Base-by-base conservation (phyloP, 176 grass and related monocot species). In the Aechmea fasciata region DNA sequence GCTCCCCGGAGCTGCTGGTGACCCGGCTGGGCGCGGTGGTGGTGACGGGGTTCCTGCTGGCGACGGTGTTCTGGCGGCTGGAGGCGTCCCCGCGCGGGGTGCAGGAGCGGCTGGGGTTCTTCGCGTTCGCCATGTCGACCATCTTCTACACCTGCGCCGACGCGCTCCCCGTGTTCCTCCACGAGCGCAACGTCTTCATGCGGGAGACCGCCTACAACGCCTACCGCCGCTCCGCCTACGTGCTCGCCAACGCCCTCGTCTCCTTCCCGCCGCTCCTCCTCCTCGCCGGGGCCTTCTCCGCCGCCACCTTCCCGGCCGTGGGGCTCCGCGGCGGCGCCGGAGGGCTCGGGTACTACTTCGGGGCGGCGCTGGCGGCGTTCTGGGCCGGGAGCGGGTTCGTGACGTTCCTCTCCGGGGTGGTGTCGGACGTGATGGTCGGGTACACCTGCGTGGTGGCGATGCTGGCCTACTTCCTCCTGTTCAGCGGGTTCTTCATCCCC, bases 111-210 rank as follows among this genome's bases (percentile, higher is more conserved):
- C 81, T 96, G 1, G 89, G 93, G 15, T 96, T 96, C 88, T 96
- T 96, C 63, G 93, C 93, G 57, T 83, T 96, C 80, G 81, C 83
- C 86, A 96, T 96, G 93, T 92, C 93, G 66, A 96, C 93, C 67
- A 96, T 90, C 88, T 96, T 89, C 81, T 96, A 92, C 72, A 91
- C 89, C 55, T 92, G 93, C 73, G 89, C 93, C 9, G 93, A 96
- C 82, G 93, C 93, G 41, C 89, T 96, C 3, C 93, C 93, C 0
- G 89, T 96, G 63, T 96, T 96, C 81, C 89, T 96, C 59, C 72
- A 96, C 5, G 93, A 96, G 81, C 86, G 93, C 29, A 87, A 81
- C 81, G 83, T 96, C 3, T 96, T 92, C 76, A 75, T 92, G 13
- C 67, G 93, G 1, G 93, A 96, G 81, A 96, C 93, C 0, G 86